Base-by-base conservation (phyloP, 257 asterid genomes). In the Plectranthus barbatus region DNA sequence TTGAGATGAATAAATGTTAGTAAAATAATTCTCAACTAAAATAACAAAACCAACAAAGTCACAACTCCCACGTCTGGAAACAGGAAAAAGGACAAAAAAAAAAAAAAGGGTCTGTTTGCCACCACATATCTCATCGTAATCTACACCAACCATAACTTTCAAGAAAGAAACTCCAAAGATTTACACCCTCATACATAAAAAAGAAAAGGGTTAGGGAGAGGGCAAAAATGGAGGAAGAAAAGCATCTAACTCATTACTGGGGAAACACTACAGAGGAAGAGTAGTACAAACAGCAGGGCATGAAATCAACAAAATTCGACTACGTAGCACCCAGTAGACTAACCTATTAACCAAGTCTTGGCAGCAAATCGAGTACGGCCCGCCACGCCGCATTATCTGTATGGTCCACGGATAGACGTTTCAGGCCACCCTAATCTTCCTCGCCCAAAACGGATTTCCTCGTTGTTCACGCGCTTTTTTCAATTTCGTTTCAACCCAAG, bases 371-470 rank as follows among this genome's bases (percentile, higher is more conserved):
- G 48, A 56, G 0, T 34, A 77, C 57, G 29, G 45, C 56, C 80
- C 66, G 2, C 85, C 95, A 47, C 94, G 83, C 47, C 95, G 86
- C 77, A 29, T 80, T 84, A 60, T 90, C 79, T 83, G 82, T 40
- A 90, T 90, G 97, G 74, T 87, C 79, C 96, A 90, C 54, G 97
- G 97, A 70, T 90, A 87, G 97, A 87, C 89, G 4, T 90, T 85
- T 63, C 96, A 90, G 71, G 80, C 77, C 52, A 87, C 97, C 56
- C 73, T 95, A 21, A 84, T 87, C 75, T 87, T 80, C 87, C 87
- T 90, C 37, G 93, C 97, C 49, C 86, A 80, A 72, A 80, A 85
- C 33, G 91, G 95, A 1, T 90, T 70, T 47, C 74, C 96, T 60
- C 1, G 84, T 84, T 7, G 80, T 90, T 5, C 80, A 82, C 40